Evolutionary conservation across 2,329 filamentous ascomycete species (phyloP), one percentile per base, ranked within the genome.

Genomic region (Fusarium neocosmosporiellum): DNA sequence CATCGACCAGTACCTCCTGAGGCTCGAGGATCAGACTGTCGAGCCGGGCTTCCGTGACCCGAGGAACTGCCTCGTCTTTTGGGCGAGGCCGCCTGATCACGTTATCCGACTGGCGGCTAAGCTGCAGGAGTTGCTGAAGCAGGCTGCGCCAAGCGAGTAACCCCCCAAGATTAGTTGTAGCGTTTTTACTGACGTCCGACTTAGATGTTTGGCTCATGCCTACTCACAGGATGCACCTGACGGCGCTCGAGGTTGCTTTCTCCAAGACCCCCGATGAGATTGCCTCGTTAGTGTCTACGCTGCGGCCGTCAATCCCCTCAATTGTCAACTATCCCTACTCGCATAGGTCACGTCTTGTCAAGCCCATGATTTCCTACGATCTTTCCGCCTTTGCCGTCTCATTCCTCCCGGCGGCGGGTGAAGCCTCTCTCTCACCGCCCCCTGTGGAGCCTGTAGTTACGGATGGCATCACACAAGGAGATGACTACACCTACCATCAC

Each of bases 191-290:
- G n/a, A 64, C 20, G 11, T 16, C 14, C 50, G 14, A 14, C 10
- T 46, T 73, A 95, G 94, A 87, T 72, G 83, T 97, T 29, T 98
- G 96, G 96, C 86, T 96, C 48, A 97, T 97, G 93, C 94, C 95
- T 0, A 82, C 87, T 11, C 86, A 92, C 62, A 88, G 89, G 67
- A 91, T 98, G 78, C 96, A 98, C 82, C 90, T 97, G 83, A 98
- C 96, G 0, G 89, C 91, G 1, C 86, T 98, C 3, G 96, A 98
- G 81, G 85, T 98, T 31, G 90, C 92, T n/a, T 94, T 96, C 80
- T 95, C 92, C 27, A 90, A 90, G 59, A 94, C 93, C 0, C 83
- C 89, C 1, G 83, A 86, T 1, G 91, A 96, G 78, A 94, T 97
- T 54, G 86, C 87, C 13, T 80, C 82, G 1, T 84, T 97, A 13